Evolutionary conservation across 768 basidiomycete species (phyloP), one percentile per base, ranked within the genome.

Genomic region (Pleurotus tuoliensis): DNA sequence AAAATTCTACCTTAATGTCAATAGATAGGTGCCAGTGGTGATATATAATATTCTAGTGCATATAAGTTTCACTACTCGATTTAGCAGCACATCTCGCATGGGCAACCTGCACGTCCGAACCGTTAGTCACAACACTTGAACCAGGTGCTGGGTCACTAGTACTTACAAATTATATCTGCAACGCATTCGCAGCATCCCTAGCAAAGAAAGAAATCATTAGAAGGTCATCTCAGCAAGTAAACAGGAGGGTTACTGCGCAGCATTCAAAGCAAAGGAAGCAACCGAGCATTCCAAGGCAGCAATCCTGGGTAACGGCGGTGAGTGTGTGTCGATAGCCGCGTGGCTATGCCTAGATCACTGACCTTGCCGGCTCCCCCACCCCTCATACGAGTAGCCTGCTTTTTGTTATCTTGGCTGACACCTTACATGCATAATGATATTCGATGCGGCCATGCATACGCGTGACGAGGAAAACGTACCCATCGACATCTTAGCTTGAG

Each of bases 191-290:
- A 89, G 71, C 83, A 88, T 22, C 71, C 86, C 85, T 88, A 60
- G 27, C 48, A 59, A 9, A 16, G 55, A 2, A 11, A 34, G 3
- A 3, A 34, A 11, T 34, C 30, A 11, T 34, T 34, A 3, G 11
- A 11, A 9, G 9, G 30, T 34, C 3, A 34, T 34, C 30, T 34
- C 30, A 34, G 30, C 11, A 11, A 34, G 30, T 9, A 34, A 34
- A 34, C 30, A 34, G 9, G 30, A 34, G 30, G 27, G 9, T 46
- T 61, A 87, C 86, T 79, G 87, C 85, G 78, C 85, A 89, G 59
- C 85, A 86, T 64, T 88, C 86, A 66, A 82, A 90, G 72, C 88
- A 90, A 20, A 90, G 62, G 79, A 88, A 90, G 66, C 86, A 88
- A 25, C 76, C 82, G 37, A 87, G 5, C 15, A 79, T 52, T 16